Evolutionary conservation across 208 protist genomes (phyloP), one percentile per base, ranked within the genome.

Genomic region (Porcisia hertigi): DNA sequence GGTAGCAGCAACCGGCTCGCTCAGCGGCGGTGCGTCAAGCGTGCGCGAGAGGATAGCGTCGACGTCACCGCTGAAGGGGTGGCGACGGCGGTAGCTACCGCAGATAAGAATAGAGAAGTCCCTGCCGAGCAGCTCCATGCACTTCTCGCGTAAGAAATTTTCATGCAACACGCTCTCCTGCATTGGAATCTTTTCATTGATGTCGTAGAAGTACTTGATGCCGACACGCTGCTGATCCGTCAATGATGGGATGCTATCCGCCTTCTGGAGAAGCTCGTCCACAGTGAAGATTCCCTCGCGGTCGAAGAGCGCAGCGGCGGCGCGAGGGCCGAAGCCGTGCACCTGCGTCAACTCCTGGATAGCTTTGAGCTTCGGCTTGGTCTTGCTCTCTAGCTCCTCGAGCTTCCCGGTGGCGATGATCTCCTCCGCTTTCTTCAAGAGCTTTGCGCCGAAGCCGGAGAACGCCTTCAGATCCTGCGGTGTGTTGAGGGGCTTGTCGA

Each of bases 111-210:
- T 82, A 14, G 93, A 89, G 71, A 89, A 96, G 41, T 94, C 90
- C 52, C 82, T 87, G 39, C 90, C 90, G 12, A 94, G 88, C 57
- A 83, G 52, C 79, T 87, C 79, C 12, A 82, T 66, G 62, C 85
- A 87, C 81, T 84, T 85, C 71, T 94, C 88, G 30, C 82, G 81
- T 16, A 96, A 78, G 54, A 88, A 92, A 79, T 94, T 95, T 76
- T 95, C 91, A 75, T 96, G 89, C 65, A 94, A 77, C 60, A 96
- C 89, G 75, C 90, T 92, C 80, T 98, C 92, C 79, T 94, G 90
- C 88, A 93, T 94, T n/a, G 94, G 94, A 34, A 98, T 98, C 79
- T 96, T 94, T 74, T 96, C 88, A 71, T 95, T 94, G 73, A 97
- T 96, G 76, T 98, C 94, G 80, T 96, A 89, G 74, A 95, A 97